Conservation (phyloP, 208 protist genomes). For the Trypanosoma theileri region DNA sequence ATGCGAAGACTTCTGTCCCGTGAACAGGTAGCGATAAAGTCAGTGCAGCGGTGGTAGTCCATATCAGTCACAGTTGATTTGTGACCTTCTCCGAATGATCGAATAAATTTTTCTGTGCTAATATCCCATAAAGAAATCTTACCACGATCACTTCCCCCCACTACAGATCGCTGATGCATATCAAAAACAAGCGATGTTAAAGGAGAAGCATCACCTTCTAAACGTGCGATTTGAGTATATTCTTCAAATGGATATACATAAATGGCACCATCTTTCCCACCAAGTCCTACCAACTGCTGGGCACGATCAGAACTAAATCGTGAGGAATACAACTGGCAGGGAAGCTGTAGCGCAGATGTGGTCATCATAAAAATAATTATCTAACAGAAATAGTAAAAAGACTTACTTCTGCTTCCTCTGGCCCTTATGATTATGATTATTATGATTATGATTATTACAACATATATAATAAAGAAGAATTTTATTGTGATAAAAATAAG, state of each 20-base stretch:
- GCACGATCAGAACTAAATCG: slow-evolving; percentile 55
- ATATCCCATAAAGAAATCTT: slow-evolving; percentile 72
- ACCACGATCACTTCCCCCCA: slow-evolving; percentile 62
- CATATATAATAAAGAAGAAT: no score
- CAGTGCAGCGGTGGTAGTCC: slow-evolving; percentile 58
- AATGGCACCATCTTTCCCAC: slow-evolving; percentile 54
- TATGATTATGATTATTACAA: no score
- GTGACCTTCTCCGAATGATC: slow-evolving; percentile 65
- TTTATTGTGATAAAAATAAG: neutral
- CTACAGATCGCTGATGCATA: slow-evolving; percentile 47
- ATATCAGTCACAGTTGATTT: slow-evolving; percentile 61
- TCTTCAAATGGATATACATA: slow-evolving; percentile 69
- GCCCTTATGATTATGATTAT: no score
- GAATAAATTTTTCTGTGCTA: slow-evolving; percentile 50
- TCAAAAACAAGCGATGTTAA: slow-evolving; percentile 73
- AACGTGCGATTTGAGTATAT: slow-evolving; percentile 44
- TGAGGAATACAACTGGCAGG: slow-evolving; percentile 60
- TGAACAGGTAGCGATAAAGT: slow-evolving; percentile 72
- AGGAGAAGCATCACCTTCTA: slow-evolving; percentile 51
- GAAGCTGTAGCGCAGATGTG: slow-evolving; percentile 45
- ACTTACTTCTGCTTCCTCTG: no score
- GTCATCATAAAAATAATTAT: slow-evolving; percentile 28
- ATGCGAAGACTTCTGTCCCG: slow-evolving; percentile 76
- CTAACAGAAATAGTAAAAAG: neutral
- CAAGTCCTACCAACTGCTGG: slow-evolving; percentile 65